Evolutionary conservation across 352 stramenopile species (phyloP), one percentile per base, ranked within the genome.

Genomic region (Phytophthora macrochlamydospora): DNA sequence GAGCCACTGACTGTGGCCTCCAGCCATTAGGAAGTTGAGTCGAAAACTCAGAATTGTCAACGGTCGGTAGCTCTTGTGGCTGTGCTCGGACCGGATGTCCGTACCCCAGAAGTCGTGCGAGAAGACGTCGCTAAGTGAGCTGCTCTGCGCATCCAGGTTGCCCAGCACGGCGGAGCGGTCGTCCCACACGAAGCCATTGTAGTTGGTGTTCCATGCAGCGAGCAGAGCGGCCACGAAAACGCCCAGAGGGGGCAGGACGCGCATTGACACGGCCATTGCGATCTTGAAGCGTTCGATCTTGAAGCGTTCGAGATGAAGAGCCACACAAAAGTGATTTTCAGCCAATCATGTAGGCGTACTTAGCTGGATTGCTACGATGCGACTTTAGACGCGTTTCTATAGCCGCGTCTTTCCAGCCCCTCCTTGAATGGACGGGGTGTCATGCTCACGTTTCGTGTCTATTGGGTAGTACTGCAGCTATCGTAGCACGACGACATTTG

Each of bases 31-130:
- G 37, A 86, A 69, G 55, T 96, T 87, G 43, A 87, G 73, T 1
- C 84, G 76, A 59, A 96, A 95, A 32, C 78, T 84, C 13, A 95
- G 71, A 24, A 94, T 76, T 13, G 91, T 90, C 38, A 97, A 56
- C 13, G 92, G 92, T 0, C 92, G 78, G 62, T 87, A 98, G 65
- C 89, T 97, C 76, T 97, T 97, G 78, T 98, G 92, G 56, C 79
- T 94, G 11, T 60, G 58, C 1, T 48, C 48, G 12, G 69, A 75
- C 31, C 67, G 62, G 63, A 98, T 93, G 33, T 68, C 18, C 4
- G 77, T 73, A 7, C 91, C 91, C 92, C 92, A 98, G 68, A 97
- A 97, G 70, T 97, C 90, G 64, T 97, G 75, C n/a, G 37, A 12
- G 33, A 93, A 90, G 45, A 96, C 62, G 31, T 86, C 72, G 24